Conservation (phyloP, 2,329 filamentous ascomycete genomes). For the Cryphonectria carpinicola region DNA sequence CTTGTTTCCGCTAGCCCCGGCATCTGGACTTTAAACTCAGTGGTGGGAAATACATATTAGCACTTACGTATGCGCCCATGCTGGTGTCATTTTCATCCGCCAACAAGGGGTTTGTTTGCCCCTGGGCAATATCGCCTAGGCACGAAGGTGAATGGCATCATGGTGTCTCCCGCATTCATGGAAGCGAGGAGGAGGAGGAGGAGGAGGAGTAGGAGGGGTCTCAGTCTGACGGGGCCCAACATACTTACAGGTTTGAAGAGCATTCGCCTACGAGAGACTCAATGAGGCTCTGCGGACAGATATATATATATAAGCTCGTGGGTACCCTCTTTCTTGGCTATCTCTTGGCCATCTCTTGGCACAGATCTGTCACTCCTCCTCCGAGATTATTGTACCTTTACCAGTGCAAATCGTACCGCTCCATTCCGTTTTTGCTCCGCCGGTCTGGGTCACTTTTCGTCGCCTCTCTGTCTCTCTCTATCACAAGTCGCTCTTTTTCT, state of each 20-base stretch:
- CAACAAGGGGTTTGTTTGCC: too few species aligned
- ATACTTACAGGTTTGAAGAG: not conserved
- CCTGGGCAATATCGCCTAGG: not conserved
- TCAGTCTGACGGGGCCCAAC: not conserved
- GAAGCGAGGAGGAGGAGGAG: too few species aligned
- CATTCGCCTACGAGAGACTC: not conserved
- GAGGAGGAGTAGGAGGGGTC: not conserved
- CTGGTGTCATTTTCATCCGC: not conserved
- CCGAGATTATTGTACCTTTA: not conserved
- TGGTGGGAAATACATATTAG: slow-evolving; percentile 1
- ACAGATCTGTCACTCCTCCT: not conserved
- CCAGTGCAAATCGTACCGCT: not conserved
- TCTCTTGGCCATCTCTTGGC: slow-evolving; percentile 6
- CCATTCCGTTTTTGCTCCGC: slow-evolving; percentile 4
- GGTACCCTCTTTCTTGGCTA: slow-evolving; percentile 7
- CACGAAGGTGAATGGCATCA: not conserved
- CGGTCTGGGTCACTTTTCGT: slow-evolving; percentile 4
- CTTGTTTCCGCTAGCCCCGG: not conserved
- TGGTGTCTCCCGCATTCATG: not conserved
- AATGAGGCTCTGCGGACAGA: not conserved
- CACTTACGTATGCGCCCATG: not conserved
- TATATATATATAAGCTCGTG: slow-evolving; percentile 13
- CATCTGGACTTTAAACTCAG: not conserved
- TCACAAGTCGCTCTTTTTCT: not conserved
- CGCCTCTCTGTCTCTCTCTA: not conserved